Base-by-base conservation (phyloP, 192 early-diverging fungal species). In the Backusella macrospora region DNA sequence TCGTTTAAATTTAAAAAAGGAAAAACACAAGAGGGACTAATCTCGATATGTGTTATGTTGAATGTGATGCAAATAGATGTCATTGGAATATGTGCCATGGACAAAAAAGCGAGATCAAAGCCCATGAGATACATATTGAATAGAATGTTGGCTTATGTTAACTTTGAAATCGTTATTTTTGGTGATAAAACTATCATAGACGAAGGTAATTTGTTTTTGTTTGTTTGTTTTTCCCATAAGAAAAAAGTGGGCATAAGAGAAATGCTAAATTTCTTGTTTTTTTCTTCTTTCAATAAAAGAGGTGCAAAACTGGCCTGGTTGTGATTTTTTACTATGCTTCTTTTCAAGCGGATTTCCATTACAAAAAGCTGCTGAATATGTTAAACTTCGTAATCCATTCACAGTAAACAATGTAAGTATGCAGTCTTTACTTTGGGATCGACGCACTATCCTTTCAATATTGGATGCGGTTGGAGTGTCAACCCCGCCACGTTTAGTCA, bases 111-210 rank as follows among this genome's bases (percentile, higher is more conserved):
- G 40, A 89, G 97, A 15, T 96, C 96, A 10, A 97, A 96, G 76
- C 96, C 96, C 13, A 99, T 99, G 97, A 85, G 94, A 45, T 96
- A 94, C 80, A 96, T 99, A 66, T 82, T 99, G 40, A 88, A 92
- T 78, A 85, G 87, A 18, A 82, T 94, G 49, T 70, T 91, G 16
- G 81, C 79, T 15, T 84, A 78, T 49, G 93, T 88, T 2, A 82
- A 86, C 21, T 96, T 96, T 75, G 88, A 93, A 70, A 91, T 93
- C 13, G 84, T 96, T 44, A 92, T 97, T 71, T 98, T 98, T 85
- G 96, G 96, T 6, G 96, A 99, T 79, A 98, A 99, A 79, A 94
- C 96, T 10, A 96, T 99, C 71, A 83, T 98, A 0, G 95, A 99
- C 76, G 97, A 99, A 89, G 89, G 92, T 92, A 74, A 62, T 14